These are phyloP conservation scores for Coprinopsis cinerea DNA, from an alignment of 768 basidiomycete species.

Conservation along the genomic window DNA sequence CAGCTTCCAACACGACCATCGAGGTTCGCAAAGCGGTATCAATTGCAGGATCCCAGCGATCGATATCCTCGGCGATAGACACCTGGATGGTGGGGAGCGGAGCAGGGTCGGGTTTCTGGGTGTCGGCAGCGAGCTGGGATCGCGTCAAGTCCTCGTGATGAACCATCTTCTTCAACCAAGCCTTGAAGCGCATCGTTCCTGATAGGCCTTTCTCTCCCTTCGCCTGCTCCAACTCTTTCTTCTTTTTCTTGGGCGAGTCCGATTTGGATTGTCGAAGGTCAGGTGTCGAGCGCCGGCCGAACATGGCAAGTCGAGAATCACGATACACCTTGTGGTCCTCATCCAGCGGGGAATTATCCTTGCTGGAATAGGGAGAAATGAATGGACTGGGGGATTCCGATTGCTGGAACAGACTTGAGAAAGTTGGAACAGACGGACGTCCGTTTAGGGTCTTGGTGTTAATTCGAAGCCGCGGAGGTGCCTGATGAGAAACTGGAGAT, in stretches of 20 bases:
- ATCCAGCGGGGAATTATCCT: neutral
- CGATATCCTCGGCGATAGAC: slow-evolving; percentile 2
- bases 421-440: neutral
- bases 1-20: slow-evolving; percentile 44
- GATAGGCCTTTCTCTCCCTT: slow-evolving; percentile 23
- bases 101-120: neutral
- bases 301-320: slow-evolving; percentile 5
- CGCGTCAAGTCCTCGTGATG: no score
- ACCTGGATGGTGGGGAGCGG: slow-evolving; percentile 1
- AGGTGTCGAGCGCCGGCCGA: slow-evolving; percentile 7
- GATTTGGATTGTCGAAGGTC: slow-evolving; percentile 7
- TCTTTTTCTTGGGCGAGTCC: slow-evolving; percentile 25
- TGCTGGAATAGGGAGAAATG: neutral
- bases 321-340: neutral
- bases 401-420: neutral
- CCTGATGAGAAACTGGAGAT: neutral
- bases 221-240: slow-evolving; percentile 27
- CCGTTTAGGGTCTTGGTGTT: neutral
- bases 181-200: slow-evolving; percentile 47
- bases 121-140: slow-evolving; percentile 14
- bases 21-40: slow-evolving; percentile 37
- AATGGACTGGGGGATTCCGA: neutral
- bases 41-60: slow-evolving; percentile 31
- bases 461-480: neutral
- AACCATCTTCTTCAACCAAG: slow-evolving; percentile 64